Percentiles rank a stretch among this genome's conserved stretches.
Evolutionary conservation across 2,329 filamentous ascomycete genomes (phyloP).

Genomic region (Claviceps pazoutovae): DNA sequence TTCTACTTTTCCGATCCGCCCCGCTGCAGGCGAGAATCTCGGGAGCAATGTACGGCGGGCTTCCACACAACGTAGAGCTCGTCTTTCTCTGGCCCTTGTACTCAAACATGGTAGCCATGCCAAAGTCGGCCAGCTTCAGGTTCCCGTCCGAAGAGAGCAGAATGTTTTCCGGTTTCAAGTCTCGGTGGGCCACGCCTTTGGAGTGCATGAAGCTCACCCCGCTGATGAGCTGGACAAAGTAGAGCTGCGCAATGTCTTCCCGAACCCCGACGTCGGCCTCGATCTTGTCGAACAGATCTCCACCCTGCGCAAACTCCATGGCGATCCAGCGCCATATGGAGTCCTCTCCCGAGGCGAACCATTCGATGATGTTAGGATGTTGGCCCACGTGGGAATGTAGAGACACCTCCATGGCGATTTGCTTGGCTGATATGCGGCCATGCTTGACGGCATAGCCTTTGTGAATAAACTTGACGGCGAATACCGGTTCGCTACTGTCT

Average conservation of each 20-base stretch:
- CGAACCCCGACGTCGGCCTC: slow-evolving; percentile 93
- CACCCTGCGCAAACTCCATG: slow-evolving; percentile 92
- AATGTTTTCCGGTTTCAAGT: slow-evolving; percentile 92
- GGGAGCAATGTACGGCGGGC: slow-evolving; percentile 92
- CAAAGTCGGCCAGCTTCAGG: slow-evolving; percentile 92
- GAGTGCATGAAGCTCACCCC: slow-evolving; percentile 93
- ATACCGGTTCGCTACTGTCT: slow-evolving; percentile 56
- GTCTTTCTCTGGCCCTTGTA: slow-evolving; percentile 72
- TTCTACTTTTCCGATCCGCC: slow-evolving; percentile 30
- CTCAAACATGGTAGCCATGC: slow-evolving; percentile 84
- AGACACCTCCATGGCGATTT: slow-evolving; percentile 82
- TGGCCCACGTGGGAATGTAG: slow-evolving; percentile 79
- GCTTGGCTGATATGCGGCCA: slow-evolving; percentile 77
- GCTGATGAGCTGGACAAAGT: slow-evolving; percentile 82
- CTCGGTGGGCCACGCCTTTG: slow-evolving; percentile 85
- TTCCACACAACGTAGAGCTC: slow-evolving; percentile 84
- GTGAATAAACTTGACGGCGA: slow-evolving; percentile 97
- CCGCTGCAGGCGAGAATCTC: slow-evolving; percentile 57
- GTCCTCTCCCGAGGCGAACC: slow-evolving; percentile 80
- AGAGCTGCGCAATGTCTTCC: slow-evolving; percentile 89
- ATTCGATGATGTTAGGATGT: slow-evolving; percentile 88
- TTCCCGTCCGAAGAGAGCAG: slow-evolving; percentile 72
- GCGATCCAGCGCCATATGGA: slow-evolving; percentile 87
- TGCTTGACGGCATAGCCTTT: slow-evolving; percentile 85
- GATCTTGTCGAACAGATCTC: slow-evolving; percentile 97